Percentiles rank a stretch among this genome's conserved stretches.
phyloP scores from a whole-genome alignment of 1,284 basidiomycete genomes.

The Anthracocystis walkeri region DNA sequence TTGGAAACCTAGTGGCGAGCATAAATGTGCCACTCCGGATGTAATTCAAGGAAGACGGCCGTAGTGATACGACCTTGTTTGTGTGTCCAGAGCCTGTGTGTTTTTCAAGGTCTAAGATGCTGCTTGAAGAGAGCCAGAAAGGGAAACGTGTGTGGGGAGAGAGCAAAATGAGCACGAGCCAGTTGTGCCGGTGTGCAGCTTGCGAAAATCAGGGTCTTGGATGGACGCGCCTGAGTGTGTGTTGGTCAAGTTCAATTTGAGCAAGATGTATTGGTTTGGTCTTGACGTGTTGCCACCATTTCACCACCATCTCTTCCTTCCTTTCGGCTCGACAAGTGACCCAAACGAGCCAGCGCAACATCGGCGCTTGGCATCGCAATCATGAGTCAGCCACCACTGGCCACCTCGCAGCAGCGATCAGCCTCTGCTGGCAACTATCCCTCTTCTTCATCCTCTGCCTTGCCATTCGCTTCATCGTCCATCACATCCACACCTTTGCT shows the following conservation, averaged over 20 bases:
- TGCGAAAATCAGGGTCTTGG: constrained; percentile 18
- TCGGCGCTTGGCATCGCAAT: background rate
- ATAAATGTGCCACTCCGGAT: background rate
- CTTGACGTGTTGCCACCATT: background rate
- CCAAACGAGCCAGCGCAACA: background rate
- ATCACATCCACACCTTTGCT: constrained; percentile 26
- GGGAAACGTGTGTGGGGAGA: background rate
- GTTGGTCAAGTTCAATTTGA: constrained; percentile 1
- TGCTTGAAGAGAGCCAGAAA: background rate
- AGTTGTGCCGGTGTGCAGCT: constrained; percentile 1
- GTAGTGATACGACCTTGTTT: too few species aligned
- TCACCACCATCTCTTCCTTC: constrained; percentile 7
- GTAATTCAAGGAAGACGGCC: background rate
- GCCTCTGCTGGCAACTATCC: constrained; percentile 43
- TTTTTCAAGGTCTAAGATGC: background rate
- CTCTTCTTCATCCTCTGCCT: constrained; percentile 19
- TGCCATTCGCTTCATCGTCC: constrained; percentile 15
- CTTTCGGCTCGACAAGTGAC: background rate
- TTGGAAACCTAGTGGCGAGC: constrained; percentile 23
- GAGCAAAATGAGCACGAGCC: constrained; percentile 24
- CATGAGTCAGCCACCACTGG: constrained; percentile 35
- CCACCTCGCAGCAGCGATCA: constrained; percentile 41
- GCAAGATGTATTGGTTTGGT: constrained; percentile 18
- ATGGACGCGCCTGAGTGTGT: constrained; percentile 13
- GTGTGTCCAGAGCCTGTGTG: background rate